Percentiles rank a stretch among this genome's conserved stretches.
Evolutionary conservation across 495 filamentous ascomycete species (phyloP).

Genomic region (Aspergillus mulundensis): DNA sequence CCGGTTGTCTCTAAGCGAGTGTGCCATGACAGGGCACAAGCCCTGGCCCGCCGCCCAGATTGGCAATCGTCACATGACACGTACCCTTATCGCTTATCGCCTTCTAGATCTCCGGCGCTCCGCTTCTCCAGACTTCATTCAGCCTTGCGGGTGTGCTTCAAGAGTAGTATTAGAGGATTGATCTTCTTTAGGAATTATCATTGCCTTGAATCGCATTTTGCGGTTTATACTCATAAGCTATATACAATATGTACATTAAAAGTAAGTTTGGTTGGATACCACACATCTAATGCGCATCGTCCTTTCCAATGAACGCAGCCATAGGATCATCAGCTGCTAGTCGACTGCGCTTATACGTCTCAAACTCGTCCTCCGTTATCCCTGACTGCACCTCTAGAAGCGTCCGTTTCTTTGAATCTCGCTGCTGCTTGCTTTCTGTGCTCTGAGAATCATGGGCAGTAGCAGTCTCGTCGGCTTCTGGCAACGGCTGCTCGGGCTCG

Average conservation of each 20-base stretch:
- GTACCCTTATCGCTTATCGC: not conserved
- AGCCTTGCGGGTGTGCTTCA: too few species aligned
- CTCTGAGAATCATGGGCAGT: conserved; percentile 27
- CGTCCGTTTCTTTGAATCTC: conserved; percentile 60
- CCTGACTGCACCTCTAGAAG: conserved; percentile 67
- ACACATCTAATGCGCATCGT: conserved; percentile 28
- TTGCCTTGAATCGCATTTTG: not conserved
- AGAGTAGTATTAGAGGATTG: too few species aligned
- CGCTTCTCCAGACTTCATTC: too few species aligned
- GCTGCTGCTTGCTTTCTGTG: conserved; percentile 20
- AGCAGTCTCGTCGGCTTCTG: conserved; percentile 17
- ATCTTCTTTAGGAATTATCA: too few species aligned
- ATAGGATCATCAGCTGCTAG: conserved; percentile 75
- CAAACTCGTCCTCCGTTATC: conserved; percentile 76
- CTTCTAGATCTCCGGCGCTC: not conserved
- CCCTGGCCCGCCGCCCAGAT: conserved; percentile 20
- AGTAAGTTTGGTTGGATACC: not conserved
- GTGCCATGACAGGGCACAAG: conserved; percentile 34
- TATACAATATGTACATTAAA: not conserved
- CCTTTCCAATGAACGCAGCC: conserved; percentile 67
- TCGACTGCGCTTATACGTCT: conserved; percentile 71
- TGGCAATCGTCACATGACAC: conserved; percentile 11
- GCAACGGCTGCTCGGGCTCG: conserved; percentile 26
- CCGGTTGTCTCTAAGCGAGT: conserved; percentile 40
- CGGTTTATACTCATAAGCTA: conserved; percentile 3